Conservation (phyloP, 192 early-diverging fungal species). For the Obelidium mucronatum region DNA sequence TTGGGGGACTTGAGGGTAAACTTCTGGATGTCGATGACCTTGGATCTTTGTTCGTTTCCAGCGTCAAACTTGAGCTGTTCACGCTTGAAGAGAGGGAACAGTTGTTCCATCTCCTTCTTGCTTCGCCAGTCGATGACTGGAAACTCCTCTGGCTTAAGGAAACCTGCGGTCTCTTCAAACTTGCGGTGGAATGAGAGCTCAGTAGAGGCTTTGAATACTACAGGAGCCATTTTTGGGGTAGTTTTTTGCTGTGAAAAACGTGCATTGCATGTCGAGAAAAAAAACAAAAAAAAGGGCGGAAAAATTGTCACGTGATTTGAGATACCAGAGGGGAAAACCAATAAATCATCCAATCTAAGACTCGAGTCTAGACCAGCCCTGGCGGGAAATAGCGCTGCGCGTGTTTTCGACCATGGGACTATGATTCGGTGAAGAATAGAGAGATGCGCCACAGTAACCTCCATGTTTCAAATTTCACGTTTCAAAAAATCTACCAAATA, state of each 20-base stretch:
- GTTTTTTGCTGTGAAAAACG: not conserved
- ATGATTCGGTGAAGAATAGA: too few species aligned
- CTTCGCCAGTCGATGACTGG: slow-evolving; percentile 22
- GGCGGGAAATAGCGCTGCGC: too few species aligned
- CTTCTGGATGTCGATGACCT: slow-evolving; percentile 31
- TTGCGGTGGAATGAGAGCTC: slow-evolving; percentile 28
- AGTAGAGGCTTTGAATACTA: not conserved
- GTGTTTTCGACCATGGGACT: too few species aligned
- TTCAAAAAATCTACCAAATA: too few species aligned
- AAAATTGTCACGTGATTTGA: not conserved
- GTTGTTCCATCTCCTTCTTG: slow-evolving; percentile 24
- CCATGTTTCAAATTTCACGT: too few species aligned
- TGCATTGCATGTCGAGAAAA: slow-evolving; percentile 15
- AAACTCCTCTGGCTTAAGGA: slow-evolving; percentile 17
- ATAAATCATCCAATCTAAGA: too few species aligned
- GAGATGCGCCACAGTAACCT: too few species aligned
- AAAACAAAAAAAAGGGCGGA: slow-evolving; percentile 11
- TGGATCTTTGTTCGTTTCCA: slow-evolving; percentile 6
- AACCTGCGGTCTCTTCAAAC: slow-evolving; percentile 32
- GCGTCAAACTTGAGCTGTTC: slow-evolving; percentile 31
- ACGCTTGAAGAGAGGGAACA: slow-evolving; percentile 24
- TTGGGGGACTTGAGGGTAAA: slow-evolving; percentile 30
- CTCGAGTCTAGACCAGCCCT: too few species aligned
- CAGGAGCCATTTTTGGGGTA: slow-evolving; percentile 2
- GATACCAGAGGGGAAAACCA: too few species aligned